Evolutionary conservation across 306 rosid species (phyloP).

Genomic region (Citrullus mucosospermus): DNA sequence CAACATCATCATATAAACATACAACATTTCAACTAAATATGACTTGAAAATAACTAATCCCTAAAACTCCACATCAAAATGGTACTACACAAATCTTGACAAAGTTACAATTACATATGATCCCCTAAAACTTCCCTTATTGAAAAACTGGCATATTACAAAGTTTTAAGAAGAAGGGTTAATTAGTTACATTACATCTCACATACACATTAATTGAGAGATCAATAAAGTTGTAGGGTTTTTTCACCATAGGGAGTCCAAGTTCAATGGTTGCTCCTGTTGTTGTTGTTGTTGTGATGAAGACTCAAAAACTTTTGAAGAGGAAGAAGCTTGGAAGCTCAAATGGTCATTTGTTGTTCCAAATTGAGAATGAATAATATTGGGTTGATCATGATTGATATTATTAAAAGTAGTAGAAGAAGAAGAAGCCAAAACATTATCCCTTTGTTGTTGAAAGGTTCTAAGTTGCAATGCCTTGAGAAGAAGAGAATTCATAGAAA

Average conservation of each 20-base stretch:
- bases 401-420: slow-evolving; percentile 7
- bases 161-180: slow-evolving; percentile 1
- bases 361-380: slow-evolving; percentile 24
- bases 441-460: slow-evolving; percentile 43
- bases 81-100: neutral
- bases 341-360: slow-evolving; percentile 17
- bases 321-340: slow-evolving; percentile 40
- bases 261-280: slow-evolving; percentile 76
- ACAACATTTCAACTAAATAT: neutral
- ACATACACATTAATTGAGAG: neutral
- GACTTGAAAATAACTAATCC: neutral
- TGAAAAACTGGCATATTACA: neutral
- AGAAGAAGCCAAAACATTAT: slow-evolving; percentile 6
- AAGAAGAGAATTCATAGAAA: slow-evolving; percentile 58
- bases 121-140: neutral
- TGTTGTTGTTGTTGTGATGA: slow-evolving; percentile 19
- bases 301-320: slow-evolving; percentile 28
- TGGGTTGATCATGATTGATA: slow-evolving; percentile 12
- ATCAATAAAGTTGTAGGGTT: neutral
- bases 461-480: slow-evolving; percentile 83
- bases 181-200: neutral
- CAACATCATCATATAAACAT: neutral
- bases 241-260: slow-evolving; percentile 88
- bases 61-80: neutral
- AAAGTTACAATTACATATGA: neutral